Evolutionary conservation across 2,329 filamentous ascomycete species (phyloP).

Genomic region (Lasiodiplodia sp.): DNA sequence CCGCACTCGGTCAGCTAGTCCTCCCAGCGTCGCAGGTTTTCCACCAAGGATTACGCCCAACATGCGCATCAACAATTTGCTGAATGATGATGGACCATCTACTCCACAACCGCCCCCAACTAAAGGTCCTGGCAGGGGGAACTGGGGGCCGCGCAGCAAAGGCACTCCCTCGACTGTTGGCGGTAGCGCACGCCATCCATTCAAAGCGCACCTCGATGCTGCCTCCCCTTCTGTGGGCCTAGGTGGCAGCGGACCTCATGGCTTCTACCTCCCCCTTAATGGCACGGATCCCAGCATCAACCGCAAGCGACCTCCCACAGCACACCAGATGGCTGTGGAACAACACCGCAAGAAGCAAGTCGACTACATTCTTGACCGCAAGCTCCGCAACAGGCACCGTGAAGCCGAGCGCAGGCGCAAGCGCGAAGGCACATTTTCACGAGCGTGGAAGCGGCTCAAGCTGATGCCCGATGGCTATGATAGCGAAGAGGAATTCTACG

Average conservation of each 20-base stretch:
- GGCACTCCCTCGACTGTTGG: conserved; percentile 33
- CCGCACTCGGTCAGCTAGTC: conserved; percentile 55
- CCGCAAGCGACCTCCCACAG: conserved; percentile 76
- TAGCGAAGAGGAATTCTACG: conserved; percentile 49
- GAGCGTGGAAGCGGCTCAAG: conserved; percentile 70
- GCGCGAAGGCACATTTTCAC: conserved; percentile 70
- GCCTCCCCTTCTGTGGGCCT: conserved; percentile 34
- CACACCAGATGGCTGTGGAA: conserved; percentile 82
- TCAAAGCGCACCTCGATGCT: conserved; percentile 35
- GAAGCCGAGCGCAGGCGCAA: conserved; percentile 67
- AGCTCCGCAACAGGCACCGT: conserved; percentile 71
- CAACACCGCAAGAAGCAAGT: conserved; percentile 79
- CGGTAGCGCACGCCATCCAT: conserved; percentile 36
- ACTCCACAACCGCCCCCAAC: conserved; percentile 35
- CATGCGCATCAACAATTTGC: conserved; percentile 58
- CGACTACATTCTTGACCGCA: conserved; percentile 81
- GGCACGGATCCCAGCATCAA: conserved; percentile 56
- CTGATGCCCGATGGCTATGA: conserved; percentile 55
- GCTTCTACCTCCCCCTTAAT: conserved; percentile 59
- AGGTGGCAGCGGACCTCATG: conserved; percentile 59
- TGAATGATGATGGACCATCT: conserved; percentile 53
- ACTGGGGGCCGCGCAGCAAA: conserved; percentile 54
- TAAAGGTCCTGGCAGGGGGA: conserved; percentile 58
- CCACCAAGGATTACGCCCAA: conserved; percentile 42
- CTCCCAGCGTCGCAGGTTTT: conserved; percentile 48